Evolutionary conservation across 1,139 yeast species (phyloP), one percentile per base, ranked within the genome.

Genomic region (Sugiyamaella castrensis): DNA sequence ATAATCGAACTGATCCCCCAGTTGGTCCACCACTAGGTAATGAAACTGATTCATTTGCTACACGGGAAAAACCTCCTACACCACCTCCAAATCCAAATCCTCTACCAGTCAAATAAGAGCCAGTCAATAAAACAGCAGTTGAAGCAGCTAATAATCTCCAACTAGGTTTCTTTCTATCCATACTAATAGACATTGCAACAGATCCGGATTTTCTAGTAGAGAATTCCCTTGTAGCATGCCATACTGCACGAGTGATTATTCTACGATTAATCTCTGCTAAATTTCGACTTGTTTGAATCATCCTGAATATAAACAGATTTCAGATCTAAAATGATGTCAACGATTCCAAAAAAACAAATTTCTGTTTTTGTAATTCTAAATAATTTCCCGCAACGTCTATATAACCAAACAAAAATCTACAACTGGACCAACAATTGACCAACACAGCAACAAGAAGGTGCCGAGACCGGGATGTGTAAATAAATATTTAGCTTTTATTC

Each of bases 111-210:
- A 48, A 37, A 36, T 43, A 43, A 7, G 48, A 28, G 4, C 51
- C 47, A 12, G 51, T 44, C 11, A 48, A 16, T 10, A 48, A 13
- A 8, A 44, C 43, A 8, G 51, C 51, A 7, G 51, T 44, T 10
- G 51, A 48, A 4, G 51, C 48, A n/a, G 47, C 37, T 35, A 48
- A 33, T 15, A 48, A 31, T 26, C 40, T 37, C 51, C 51, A 48
- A 30, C 40, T 36, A 9, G 49, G 45, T 34, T 35, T 42, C n/a
- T 35, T 24, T 15, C 37, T 42, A 12, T 35, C 24, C n/a, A 42
- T 27, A 16, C 40, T 11, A 16, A 40, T 28, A 16, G 46, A 35
- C 24, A 19, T 19, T 19, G 24, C 24, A 13, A 11, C 28, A 4
- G 46, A 42, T n/a, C 36, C 27, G 31, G 29, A 34, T 24, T 29